Evolutionary conservation across 768 basidiomycete genomes (phyloP), one percentile per base, ranked within the genome.

Genomic region (Tricholoma furcatifolium): DNA sequence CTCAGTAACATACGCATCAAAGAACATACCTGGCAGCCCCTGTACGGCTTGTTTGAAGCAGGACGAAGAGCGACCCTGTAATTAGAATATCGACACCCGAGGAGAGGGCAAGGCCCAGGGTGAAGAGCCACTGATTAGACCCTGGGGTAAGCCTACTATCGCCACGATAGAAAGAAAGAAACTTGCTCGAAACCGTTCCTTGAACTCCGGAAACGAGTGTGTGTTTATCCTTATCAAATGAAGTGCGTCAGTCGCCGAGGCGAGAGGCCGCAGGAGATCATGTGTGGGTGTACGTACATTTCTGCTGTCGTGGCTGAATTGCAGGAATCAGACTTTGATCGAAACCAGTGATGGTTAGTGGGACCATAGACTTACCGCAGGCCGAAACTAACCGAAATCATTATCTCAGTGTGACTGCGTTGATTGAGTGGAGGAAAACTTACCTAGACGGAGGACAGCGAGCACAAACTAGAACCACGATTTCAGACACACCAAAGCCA

Each of bases 91-190:
- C 76, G 2, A 74, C 65, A n/a, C 62, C 59, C 15, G 71, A 71
- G 3, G 75, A 77, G 34, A 76, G 62, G 1, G 73, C 67, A 9
- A 77, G 63, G 15, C 75, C 75, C 9, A 72, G 62, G 9, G 76
- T 75, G 43, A 77, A 76, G 8, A 76, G 55, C 74, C 76, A 77
- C 75, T 77, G 43, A 31, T 32, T 23, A 30, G 27, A 7, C 2
- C 6, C 20, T 4, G 21, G 12, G 24, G 12, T 53, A 12, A 41
- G 23, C 11, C 3, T 23, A 10, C 6, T n/a, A 18, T 18, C 15
- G 11, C n/a, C n/a, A 31, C 8, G 44, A n/a, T 30, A 34, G 14
- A 43, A 44, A 35, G 31, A 15, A 4, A 20, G 1, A 41, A 20
- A 24, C 60, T 34, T 36, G 56, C 62, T 15, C 53, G 57, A 39